These are phyloP conservation scores for Achaetomiella virescens DNA, from an alignment of 495 filamentous ascomycete species.

Conservation along the genomic window DNA sequence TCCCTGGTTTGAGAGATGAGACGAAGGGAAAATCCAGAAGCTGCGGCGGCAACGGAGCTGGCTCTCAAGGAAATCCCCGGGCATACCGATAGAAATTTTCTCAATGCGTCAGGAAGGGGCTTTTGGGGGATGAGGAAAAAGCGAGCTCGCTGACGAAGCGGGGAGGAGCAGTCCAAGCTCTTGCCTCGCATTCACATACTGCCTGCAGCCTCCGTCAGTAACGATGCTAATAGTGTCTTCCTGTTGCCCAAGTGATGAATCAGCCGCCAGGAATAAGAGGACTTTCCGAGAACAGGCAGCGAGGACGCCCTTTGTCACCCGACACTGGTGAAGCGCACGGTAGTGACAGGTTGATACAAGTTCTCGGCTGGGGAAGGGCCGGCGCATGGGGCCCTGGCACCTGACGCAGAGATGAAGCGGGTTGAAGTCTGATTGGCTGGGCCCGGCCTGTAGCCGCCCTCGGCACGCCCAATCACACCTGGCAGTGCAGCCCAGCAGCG, in stretches of 20 bases:
- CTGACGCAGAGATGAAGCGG: constrained; percentile 19
- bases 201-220: not conserved
- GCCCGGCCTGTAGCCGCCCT: constrained; percentile 36
- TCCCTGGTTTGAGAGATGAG: constrained; percentile 21
- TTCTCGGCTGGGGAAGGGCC: constrained; percentile 9
- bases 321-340: constrained; percentile 25
- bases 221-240: not conserved
- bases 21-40: constrained; percentile 1
- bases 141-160: too few species aligned
- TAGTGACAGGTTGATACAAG: constrained; percentile 27
- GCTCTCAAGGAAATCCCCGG: not conserved
- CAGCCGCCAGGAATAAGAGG: not conserved
- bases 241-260: not conserved
- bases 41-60: not conserved
- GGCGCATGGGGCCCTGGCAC: constrained; percentile 13
- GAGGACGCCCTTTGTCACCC: constrained; percentile 16
- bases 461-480: constrained; percentile 37
- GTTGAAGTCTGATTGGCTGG: constrained; percentile 31
- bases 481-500: constrained; percentile 18
- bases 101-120: too few species aligned
- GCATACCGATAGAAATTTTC: too few species aligned
- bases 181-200: not conserved
- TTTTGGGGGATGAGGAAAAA: not conserved
- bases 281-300: too few species aligned
- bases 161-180: not conserved